Evolutionary conservation across 1,284 basidiomycete species (phyloP), one percentile per base, ranked within the genome.

Genomic region (Kwoniella shivajii): DNA sequence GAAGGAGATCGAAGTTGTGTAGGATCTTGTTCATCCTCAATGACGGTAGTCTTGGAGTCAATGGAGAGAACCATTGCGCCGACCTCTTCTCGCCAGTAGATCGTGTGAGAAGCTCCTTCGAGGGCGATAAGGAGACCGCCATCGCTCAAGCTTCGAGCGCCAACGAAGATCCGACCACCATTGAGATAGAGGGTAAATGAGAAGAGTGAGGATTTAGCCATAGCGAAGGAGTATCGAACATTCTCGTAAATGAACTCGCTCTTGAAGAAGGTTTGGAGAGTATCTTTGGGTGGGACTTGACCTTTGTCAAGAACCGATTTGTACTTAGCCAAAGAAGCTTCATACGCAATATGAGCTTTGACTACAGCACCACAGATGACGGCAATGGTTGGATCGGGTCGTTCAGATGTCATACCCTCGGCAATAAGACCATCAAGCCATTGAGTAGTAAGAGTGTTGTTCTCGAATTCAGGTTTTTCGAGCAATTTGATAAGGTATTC

Each of bases 11-110:
- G 84, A 56, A 99, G 83, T 78, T 99, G 95, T 16, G 96, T 99
- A 6, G 96, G 96, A 75, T 99, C 96, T 70, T 97, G 97, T 84
- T 99, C 96, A 79, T 99, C 94, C 80, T 98, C 96, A 68, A 99
- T 95, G 78, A 97, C 83, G 78, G 93, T 96, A 27, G 96, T 99
- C 84, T 97, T 96, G 62, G 92, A 85, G 78, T 97, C 93, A 64
- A 99, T 86, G 86, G 95, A 95, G 64, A 99, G 78, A 55, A 96
- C 85, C 69, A 94, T 82, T 13, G 92, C 90, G 56, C 92, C 95
- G 57, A 98, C 95, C 81, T 99, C 96, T 79, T 98, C 96, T 59
- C 92, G 85, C 92, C 91, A 99, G 80, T 99, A 99, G 61, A 97
- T 85, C 24, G 96, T 94, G 80, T 99, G 95, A 77, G 92, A 95